Conservation (phyloP, 768 basidiomycete species). For the Mycena amicta region DNA sequence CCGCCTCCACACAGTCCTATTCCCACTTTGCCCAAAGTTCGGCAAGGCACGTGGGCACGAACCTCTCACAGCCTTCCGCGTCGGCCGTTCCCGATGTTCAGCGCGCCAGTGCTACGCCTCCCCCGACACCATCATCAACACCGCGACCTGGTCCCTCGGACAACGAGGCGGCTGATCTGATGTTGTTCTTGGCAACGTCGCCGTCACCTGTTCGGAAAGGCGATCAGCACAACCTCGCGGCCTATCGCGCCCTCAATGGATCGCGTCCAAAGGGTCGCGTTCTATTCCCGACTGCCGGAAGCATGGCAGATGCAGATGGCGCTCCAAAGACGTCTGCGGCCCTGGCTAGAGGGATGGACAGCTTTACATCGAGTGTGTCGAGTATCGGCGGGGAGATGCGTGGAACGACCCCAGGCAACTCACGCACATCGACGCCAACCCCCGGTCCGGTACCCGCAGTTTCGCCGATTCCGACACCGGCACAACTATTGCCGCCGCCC, state of each 20-base stretch:
- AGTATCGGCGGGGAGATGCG: slow-evolving; percentile 41
- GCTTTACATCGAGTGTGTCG: slow-evolving; percentile 46
- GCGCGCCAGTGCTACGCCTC: slow-evolving; percentile 32
- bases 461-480: slow-evolving; percentile 7
- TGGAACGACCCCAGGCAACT: slow-evolving; percentile 10
- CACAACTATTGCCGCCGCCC: slow-evolving; percentile 29
- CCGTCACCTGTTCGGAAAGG: slow-evolving; percentile 75
- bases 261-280: slow-evolving; percentile 68
- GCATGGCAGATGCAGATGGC: slow-evolving; percentile 20
- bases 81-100: slow-evolving; percentile 37
- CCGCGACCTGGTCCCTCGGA: slow-evolving; percentile 64
- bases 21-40: slow-evolving; percentile 72
- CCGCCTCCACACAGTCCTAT: slow-evolving; percentile 61
- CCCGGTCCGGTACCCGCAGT: slow-evolving; percentile 11
- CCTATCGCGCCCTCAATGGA: slow-evolving; percentile 59
- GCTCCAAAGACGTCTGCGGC: slow-evolving; percentile 23
- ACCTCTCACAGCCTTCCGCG: slow-evolving; percentile 30
- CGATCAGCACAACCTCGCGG: slow-evolving; percentile 52
- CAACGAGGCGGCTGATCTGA: slow-evolving; percentile 84
- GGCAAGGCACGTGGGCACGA: slow-evolving; percentile 49
- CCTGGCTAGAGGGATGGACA: slow-evolving; percentile 40
- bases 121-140: slow-evolving; percentile 31
- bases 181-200: slow-evolving; percentile 83
- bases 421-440: slow-evolving; percentile 29
- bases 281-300: slow-evolving; percentile 55